Percentiles rank a stretch among this genome's conserved stretches.
These are phyloP conservation scores for Calonectria pauciramosa DNA, from an alignment of 2,329 filamentous ascomycete species.

Conservation along the genomic window DNA sequence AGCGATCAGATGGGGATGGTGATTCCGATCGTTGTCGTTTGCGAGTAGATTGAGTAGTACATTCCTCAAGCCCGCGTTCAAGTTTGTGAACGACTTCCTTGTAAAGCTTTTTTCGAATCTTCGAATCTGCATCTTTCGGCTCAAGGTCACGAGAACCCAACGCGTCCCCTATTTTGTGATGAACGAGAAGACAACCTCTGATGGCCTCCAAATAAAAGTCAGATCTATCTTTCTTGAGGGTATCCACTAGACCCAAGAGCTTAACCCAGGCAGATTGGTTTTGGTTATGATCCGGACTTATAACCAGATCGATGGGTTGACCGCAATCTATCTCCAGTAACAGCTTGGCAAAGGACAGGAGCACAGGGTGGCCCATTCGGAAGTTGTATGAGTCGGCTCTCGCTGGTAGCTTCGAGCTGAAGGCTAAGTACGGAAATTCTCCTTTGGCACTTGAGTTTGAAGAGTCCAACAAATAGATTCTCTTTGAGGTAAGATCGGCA, in stretches of 20 bases:
- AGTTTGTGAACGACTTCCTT: not conserved
- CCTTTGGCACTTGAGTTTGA: not conserved
- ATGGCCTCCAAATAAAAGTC: not conserved
- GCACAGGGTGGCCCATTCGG: not conserved
- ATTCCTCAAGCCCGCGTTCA: not conserved
- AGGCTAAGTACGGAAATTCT: not conserved
- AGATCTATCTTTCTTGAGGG: not conserved
- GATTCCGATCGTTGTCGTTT: not conserved
- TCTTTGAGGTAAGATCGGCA: not conserved
- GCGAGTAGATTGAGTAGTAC: not conserved
- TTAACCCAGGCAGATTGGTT: not conserved
- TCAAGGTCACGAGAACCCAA: not conserved
- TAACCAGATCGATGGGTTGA: not conserved
- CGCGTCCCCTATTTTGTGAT: not conserved
- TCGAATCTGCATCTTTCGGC: not conserved
- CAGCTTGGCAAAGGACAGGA: not conserved
- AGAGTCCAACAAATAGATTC: not conserved
- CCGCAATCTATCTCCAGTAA: not conserved
- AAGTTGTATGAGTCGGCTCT: not conserved
- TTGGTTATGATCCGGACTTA: not conserved
- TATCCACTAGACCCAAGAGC: not conserved
- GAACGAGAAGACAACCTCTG: not conserved
- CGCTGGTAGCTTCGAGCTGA: not conserved
- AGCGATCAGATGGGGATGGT: not conserved
- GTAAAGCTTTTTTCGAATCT: not conserved